These are phyloP conservation scores for Botrytis deweyae DNA, from an alignment of 2,329 filamentous ascomycete genomes.

Conservation along the genomic window DNA sequence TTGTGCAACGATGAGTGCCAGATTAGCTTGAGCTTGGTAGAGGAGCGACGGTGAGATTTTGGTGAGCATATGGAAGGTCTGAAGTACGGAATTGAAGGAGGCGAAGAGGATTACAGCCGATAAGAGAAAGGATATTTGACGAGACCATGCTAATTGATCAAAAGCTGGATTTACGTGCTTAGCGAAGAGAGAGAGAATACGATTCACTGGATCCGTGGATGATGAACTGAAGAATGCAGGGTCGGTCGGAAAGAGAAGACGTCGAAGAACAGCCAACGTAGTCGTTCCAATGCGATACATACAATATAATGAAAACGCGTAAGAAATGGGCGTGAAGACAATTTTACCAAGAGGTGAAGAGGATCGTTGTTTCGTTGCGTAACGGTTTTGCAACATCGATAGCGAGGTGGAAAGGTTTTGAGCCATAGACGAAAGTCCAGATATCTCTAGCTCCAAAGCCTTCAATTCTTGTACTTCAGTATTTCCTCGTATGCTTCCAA, in stretches of 20 bases:
- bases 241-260: constrained; percentile 44
- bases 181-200: constrained; percentile 74
- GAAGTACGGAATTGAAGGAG: constrained; percentile 78
- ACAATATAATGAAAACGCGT: constrained; percentile 77
- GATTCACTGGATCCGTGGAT: constrained; percentile 80
- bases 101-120: constrained; percentile 80
- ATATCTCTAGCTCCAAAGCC: constrained; percentile 69
- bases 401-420: constrained; percentile 66
- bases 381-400: constrained; percentile 59
- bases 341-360: constrained; percentile 66
- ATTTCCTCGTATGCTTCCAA: constrained; percentile 67
- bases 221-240: constrained; percentile 49
- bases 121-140: constrained; percentile 80
- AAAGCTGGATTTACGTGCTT: constrained; percentile 82
- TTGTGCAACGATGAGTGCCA: constrained; percentile 77
- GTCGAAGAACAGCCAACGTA: constrained; percentile 63
- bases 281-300: constrained; percentile 79
- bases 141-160: constrained; percentile 79
- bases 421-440: constrained; percentile 78
- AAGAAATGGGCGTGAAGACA: constrained; percentile 59
- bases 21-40: constrained; percentile 68
- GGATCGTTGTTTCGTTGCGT: constrained; percentile 63
- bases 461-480: constrained; percentile 59
- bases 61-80: constrained; percentile 79
- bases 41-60: constrained; percentile 73